Percentiles rank a stretch among this genome's conserved stretches.
Conservation (phyloP, 2,329 filamentous ascomycete species). For the Aspergillus clavatus region DNA sequence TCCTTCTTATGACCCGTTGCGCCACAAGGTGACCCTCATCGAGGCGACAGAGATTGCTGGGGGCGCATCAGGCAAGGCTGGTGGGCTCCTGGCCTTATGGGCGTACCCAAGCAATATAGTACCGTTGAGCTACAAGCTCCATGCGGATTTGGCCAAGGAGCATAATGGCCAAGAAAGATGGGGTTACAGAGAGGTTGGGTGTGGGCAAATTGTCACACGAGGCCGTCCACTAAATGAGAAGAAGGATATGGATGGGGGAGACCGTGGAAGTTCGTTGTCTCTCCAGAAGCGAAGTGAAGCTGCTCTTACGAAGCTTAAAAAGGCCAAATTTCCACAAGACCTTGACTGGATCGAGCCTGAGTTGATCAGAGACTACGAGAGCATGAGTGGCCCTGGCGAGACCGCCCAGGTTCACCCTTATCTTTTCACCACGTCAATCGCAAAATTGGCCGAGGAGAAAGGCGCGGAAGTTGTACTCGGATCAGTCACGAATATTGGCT, state of each 20-base stretch:
- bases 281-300: constrained; percentile 54
- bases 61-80: constrained; percentile 93
- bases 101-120: constrained; percentile 83
- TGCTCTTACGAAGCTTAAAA: constrained; percentile 48
- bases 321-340: constrained; percentile 65
- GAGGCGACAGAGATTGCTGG: constrained; percentile 82
- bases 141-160: constrained; percentile 76
- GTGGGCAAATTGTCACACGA: constrained; percentile 59
- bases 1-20: constrained; percentile 67
- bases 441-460: constrained; percentile 64
- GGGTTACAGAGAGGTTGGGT: constrained; percentile 79
- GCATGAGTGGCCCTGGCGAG: constrained; percentile 74
- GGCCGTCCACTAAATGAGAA: constrained; percentile 40
- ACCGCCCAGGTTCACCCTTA: constrained; percentile 94
- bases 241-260: constrained; percentile 23
- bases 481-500: constrained; percentile 64
- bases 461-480: constrained; percentile 65
- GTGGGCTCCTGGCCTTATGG: constrained; percentile 84
- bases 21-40: constrained; percentile 76
- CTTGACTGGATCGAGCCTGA: constrained; percentile 78
- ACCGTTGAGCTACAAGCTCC: constrained; percentile 76
- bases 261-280: constrained; percentile 41
- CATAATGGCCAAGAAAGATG: constrained; percentile 73
- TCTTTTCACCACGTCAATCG: constrained; percentile 83
- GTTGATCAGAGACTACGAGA: constrained; percentile 64